Evolutionary conservation across 1,284 basidiomycete species (phyloP), one percentile per base, ranked within the genome.

Genomic region (Ceraceosorus bombacis): DNA sequence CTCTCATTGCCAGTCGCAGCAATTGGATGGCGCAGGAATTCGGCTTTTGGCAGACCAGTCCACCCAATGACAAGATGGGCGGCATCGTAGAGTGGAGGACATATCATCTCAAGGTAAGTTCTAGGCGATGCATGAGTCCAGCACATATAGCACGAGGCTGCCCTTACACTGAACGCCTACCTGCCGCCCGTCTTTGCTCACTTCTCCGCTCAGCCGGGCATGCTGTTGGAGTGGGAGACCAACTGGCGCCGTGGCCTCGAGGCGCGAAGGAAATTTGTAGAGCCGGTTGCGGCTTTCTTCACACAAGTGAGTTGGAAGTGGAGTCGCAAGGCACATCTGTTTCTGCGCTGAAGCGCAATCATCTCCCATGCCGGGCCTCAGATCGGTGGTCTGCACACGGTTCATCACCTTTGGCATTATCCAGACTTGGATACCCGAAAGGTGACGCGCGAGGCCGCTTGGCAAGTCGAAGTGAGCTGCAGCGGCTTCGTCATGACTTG

Each of bases 1-100:
- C 66, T 2, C 39, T 68, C 46, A 61, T 75, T 10, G 50, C 59
- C 37, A 60, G 62, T 40, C 70, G 73, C 36, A 69, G 66, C 54
- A 74, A 72, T 58, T 75, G 70, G 70, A 59, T 76, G 41, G 70
- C 69, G 6, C 74, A 76, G 50, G 74, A 74, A 48, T 76, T 76
- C 58, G 68, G 68, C 50, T 76, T 76, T 63, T 75, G 73, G 74
- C 65, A 68, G 5, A 67, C 69, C 12, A 63, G 59, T 6, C 61
- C 66, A 10, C 64, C 65, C 15, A 57, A 58, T 46, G 62, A 59
- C 41, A 62, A 62, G 10, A 46, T 46, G 43, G 65, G 67, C 55
- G 62, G 65, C 1, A 59, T 74, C 17, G 75, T 71, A 55, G 74
- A 77, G 60, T 55, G 73, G 49, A 61, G 73, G 12, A 75, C 72